A percentile compares a stretch with the other conserved stretches of the same genome.
Conservation (phyloP, 2,329 filamentous ascomycete species). For the Pezicula radicicola region DNA sequence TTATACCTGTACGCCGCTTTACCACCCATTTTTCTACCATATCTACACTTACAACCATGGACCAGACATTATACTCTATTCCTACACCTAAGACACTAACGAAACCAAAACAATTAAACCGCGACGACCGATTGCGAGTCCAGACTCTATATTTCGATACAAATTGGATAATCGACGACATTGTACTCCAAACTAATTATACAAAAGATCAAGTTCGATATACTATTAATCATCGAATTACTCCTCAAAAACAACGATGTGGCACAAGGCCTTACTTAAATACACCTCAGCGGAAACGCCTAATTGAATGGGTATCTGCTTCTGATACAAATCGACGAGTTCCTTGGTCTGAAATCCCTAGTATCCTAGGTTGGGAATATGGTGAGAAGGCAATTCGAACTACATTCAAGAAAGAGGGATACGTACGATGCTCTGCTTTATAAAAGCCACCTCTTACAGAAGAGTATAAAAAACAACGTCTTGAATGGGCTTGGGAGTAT, state of each 20-base stretch:
- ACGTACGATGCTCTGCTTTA: neutral
- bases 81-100: too few species aligned
- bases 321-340: neutral
- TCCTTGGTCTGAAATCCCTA: slow-evolving; percentile 1
- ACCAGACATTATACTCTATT: too few species aligned
- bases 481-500: slow-evolving; percentile 7
- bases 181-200: slow-evolving; percentile 1
- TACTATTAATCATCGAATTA: slow-evolving; percentile 5
- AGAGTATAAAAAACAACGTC: too few species aligned
- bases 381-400: slow-evolving; percentile 6
- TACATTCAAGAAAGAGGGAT: slow-evolving; percentile 14
- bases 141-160: slow-evolving; percentile 5
- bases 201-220: slow-evolving; percentile 2
- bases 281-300: slow-evolving; percentile 8
- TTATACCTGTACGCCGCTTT: too few species aligned
- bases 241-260: slow-evolving; percentile 5
- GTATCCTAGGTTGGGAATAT: slow-evolving; percentile 10
- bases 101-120: too few species aligned
- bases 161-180: neutral
- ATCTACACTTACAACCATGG: too few species aligned
- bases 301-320: slow-evolving; percentile 1
- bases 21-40: too few species aligned
- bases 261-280: slow-evolving; percentile 2
- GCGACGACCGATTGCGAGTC: slow-evolving; percentile 7
- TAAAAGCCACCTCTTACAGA: too few species aligned